These are phyloP conservation scores for Spathaspora sp. DNA, from an alignment of 805 yeast genomes.

Conservation along the genomic window DNA sequence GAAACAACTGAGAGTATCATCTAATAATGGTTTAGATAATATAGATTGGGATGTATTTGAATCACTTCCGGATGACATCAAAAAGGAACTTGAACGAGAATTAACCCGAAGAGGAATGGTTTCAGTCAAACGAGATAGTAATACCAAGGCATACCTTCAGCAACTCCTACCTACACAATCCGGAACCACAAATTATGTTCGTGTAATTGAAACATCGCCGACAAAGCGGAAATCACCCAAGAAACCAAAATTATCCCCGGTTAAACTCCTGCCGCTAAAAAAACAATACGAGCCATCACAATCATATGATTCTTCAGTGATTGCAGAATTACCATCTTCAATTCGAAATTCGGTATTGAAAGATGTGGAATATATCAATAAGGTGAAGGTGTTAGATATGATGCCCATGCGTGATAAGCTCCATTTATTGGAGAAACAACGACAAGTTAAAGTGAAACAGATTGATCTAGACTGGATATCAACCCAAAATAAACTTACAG, in stretches of 20 bases:
- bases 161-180: slow-evolving; percentile 34
- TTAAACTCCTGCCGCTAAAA: background rate
- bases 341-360: slow-evolving; percentile 32
- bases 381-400: slow-evolving; percentile 20
- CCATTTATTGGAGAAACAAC: slow-evolving; percentile 8
- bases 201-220: slow-evolving; percentile 29
- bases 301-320: slow-evolving; percentile 32
- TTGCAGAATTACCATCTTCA: slow-evolving; percentile 37
- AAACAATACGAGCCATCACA: slow-evolving; percentile 7
- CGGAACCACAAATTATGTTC: slow-evolving; percentile 24
- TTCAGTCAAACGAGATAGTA: background rate
- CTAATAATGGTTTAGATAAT: slow-evolving; percentile 14
- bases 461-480: slow-evolving; percentile 20
- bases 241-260: background rate
- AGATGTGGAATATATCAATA: slow-evolving; percentile 28
- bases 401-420: slow-evolving; percentile 24
- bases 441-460: slow-evolving; percentile 9
- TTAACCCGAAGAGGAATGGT: slow-evolving; percentile 40
- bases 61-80: slow-evolving; percentile 63
- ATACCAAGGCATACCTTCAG: slow-evolving; percentile 28
- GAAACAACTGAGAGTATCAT: background rate
- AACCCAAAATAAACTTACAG: slow-evolving; percentile 11
- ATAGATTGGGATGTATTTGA: slow-evolving; percentile 65
- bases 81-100: slow-evolving; percentile 56
- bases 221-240: slow-evolving; percentile 6